Percentiles rank a stretch among this genome's conserved stretches.
phyloP scores from a whole-genome alignment of 345 rosid genomes.

The Jatropha curcas region DNA sequence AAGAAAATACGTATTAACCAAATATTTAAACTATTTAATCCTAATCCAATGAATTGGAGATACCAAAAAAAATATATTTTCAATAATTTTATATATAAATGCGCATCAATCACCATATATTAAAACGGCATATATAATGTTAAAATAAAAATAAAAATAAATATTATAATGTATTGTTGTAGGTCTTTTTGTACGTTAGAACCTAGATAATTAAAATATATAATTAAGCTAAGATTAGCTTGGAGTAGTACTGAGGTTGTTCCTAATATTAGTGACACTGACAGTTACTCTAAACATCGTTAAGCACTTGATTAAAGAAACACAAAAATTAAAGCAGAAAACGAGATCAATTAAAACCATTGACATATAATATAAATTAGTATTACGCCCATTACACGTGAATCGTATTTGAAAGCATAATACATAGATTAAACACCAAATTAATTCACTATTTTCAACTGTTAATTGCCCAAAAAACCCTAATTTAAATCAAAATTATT shows the following conservation, averaged over 20 bases:
- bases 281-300: slow-evolving; percentile 27
- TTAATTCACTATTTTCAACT: slow-evolving; percentile 25
- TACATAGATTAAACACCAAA: slow-evolving; percentile 25
- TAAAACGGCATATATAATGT: neutral
- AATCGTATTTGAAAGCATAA: slow-evolving; percentile 28
- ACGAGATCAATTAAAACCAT: slow-evolving; percentile 5
- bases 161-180: neutral
- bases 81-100: too few relatives aligned
- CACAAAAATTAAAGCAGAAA: slow-evolving; percentile 11
- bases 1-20: too few relatives aligned
- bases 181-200: neutral
- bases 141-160: neutral
- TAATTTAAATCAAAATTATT: neutral
- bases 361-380: slow-evolving; percentile 8
- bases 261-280: slow-evolving; percentile 22
- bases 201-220: neutral
- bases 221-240: neutral
- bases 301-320: slow-evolving; percentile 22
- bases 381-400: slow-evolving; percentile 42
- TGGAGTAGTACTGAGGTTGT: slow-evolving; percentile 24
- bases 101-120: too few relatives aligned
- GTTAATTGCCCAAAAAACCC: slow-evolving; percentile 40
- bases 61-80: too few relatives aligned
- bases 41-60: too few relatives aligned
- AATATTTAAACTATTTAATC: too few relatives aligned